Evolutionary conservation across 2,329 filamentous ascomycete genomes (phyloP), one percentile per base, ranked within the genome.

Genomic region (Arthrinium puccinioides): DNA sequence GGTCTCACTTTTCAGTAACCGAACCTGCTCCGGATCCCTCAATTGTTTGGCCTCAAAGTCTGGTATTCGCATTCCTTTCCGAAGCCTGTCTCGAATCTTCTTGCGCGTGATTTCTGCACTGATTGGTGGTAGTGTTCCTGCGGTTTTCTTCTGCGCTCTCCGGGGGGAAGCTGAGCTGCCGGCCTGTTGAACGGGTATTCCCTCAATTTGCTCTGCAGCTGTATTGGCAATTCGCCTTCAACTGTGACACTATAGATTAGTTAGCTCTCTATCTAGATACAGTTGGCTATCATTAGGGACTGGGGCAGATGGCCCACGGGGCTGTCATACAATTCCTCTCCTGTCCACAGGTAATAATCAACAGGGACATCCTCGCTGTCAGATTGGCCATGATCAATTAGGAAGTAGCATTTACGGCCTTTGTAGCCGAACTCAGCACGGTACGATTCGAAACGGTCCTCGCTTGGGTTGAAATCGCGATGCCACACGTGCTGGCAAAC

Each of bases 401-500:
- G 41, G 35, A 48, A 48, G 38, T 46, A 46, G 37, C 44, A 48
- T 7, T 16, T 28, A 9, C 38, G 40, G 32, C 38, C 36, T 14
- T 38, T 34, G 30, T 43, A 44, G 19, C 32, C 45, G 38, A 46
- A 48, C 15, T 33, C 21, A 21, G 43, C 36, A 6, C 40, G 28
- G 19, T 46, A 38, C 18, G 21, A 32, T 18, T 42, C 20, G 37
- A 39, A 48, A 24, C 45, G 44, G 26, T 48, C 44, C 10, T 38
- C 34, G 13, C 21, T 15, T 13, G 29, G 32, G 40, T 43, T 31
- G 32, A 44, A 46, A 38, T 48, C 40, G 19, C 44, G 44, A 35
- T 44, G 35, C 45, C 45, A 48, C 9, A 41, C 36, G 32, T 46
- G 42, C 37, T 44, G 44, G 37, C 45, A 43, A 16, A 46, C 37